Conservation (phyloP, 1,284 basidiomycete genomes). For the Ganoderma lucidum region DNA sequence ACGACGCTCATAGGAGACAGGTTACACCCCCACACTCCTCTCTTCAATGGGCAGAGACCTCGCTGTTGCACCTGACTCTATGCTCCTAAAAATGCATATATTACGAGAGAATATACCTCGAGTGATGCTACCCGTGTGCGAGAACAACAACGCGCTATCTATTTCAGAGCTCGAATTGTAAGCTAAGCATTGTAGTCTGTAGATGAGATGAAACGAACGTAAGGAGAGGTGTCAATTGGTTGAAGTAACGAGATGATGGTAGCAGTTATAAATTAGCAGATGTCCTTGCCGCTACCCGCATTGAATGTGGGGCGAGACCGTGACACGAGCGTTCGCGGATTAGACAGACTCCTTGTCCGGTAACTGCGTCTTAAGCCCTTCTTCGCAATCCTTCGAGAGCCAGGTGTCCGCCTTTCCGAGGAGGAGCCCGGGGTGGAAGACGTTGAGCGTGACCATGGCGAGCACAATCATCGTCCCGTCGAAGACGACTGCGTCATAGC, state of each 20-base stretch:
- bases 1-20: constrained; percentile 31
- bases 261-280: not conserved
- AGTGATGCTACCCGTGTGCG: not conserved
- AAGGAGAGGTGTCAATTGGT: not conserved
- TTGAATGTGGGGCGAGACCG: not conserved
- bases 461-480: constrained; percentile 65
- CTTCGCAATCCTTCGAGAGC: constrained; percentile 2
- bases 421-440: constrained; percentile 54
- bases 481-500: constrained; percentile 51
- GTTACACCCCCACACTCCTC: constrained; percentile 33
- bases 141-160: not conserved
- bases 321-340: not conserved
- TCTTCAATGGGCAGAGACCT: constrained; percentile 27
- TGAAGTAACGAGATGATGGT: not conserved
- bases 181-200: not conserved
- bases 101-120: not conserved
- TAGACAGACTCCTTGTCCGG: not conserved
- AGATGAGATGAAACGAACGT: not conserved
- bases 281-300: not conserved
- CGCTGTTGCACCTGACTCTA: constrained; percentile 13
- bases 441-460: constrained; percentile 59
- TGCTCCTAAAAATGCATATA: constrained; percentile 10
- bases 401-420: constrained; percentile 17
- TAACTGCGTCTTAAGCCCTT: too few relatives aligned
- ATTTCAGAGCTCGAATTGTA: not conserved